These are phyloP conservation scores for Mariannaea sp. DNA, from an alignment of 2,329 filamentous ascomycete genomes.

Conservation along the genomic window DNA sequence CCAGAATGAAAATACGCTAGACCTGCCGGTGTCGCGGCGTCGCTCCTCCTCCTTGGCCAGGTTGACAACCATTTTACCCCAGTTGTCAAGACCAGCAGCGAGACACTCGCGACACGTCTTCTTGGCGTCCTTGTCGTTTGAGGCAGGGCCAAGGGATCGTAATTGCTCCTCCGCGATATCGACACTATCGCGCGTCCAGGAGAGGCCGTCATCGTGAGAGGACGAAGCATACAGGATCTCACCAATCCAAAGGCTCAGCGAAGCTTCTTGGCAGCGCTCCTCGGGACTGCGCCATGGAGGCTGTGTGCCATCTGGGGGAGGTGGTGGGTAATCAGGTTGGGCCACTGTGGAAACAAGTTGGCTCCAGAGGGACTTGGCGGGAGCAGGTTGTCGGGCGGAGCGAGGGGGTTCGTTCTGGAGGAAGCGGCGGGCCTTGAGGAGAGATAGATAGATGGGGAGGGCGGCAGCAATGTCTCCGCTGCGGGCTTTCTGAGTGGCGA, in stretches of 20 bases:
- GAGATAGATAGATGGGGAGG: conserved; percentile 82
- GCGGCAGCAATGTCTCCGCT: conserved; percentile 69
- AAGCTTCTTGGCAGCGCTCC: conserved; percentile 82
- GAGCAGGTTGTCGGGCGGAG: conserved; percentile 4
- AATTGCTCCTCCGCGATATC: conserved; percentile 75
- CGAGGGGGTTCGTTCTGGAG: conserved; percentile 48
- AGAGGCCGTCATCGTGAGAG: conserved; percentile 70
- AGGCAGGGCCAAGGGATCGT: conserved; percentile 46
- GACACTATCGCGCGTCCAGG: conserved; percentile 89
- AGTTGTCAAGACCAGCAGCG: conserved; percentile 76
- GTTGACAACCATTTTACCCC: conserved; percentile 76
- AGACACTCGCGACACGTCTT: conserved; percentile 79
- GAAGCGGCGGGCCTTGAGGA: conserved; percentile 77
- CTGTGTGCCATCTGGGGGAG: conserved; percentile 71
- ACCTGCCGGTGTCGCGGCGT: conserved; percentile 41
- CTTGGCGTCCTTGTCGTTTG: conserved; percentile 37
- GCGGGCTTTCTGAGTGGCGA: conserved; percentile 78
- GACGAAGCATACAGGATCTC: conserved; percentile 81
- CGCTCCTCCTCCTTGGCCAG: conserved; percentile 60
- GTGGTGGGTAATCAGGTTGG: conserved; percentile 69
- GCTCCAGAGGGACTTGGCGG: conserved; percentile 25
- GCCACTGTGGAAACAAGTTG: conserved; percentile 35
- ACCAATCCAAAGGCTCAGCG: conserved; percentile 85
- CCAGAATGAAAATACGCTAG: conserved; percentile 46
- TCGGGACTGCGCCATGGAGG: conserved; percentile 67